Percentiles rank a stretch among this genome's conserved stretches.
These are phyloP conservation scores for Rhynchosporium graminicola DNA, from an alignment of 2,329 filamentous ascomycete species.

Conservation along the genomic window DNA sequence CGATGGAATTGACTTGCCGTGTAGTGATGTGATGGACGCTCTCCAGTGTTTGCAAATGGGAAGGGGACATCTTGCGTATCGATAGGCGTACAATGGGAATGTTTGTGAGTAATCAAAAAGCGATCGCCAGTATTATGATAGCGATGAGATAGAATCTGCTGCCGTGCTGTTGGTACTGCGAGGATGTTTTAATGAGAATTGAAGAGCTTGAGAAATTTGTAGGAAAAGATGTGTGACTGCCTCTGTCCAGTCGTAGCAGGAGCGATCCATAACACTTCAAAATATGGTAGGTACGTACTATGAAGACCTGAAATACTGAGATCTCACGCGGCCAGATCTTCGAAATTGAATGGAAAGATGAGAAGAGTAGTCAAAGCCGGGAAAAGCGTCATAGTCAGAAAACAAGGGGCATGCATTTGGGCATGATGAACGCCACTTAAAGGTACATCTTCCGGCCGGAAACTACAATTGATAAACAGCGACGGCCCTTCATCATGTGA, in stretches of 20 bases:
- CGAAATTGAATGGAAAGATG: not conserved
- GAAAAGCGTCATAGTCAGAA: conserved; percentile 14
- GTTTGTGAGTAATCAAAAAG: not conserved
- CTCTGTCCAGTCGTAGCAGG: not conserved
- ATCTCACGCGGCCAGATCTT: not conserved
- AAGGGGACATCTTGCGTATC: not conserved
- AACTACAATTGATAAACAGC: conserved; percentile 15
- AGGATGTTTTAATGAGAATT: not conserved
- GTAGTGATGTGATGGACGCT: not conserved
- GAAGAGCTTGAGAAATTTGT: not conserved
- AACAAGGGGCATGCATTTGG: conserved; percentile 5
- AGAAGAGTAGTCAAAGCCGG: not conserved
- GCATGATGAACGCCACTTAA: conserved; percentile 18
- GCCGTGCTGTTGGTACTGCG: conserved; percentile 3
- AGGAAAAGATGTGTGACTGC: too few relatives aligned
- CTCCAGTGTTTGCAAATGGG: not conserved
- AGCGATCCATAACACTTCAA: not conserved
- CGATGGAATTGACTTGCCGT: not conserved
- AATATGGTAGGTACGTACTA: too few relatives aligned
- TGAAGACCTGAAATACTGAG: too few relatives aligned
- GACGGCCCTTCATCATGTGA: conserved; percentile 6
- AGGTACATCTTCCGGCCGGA: conserved; percentile 10
- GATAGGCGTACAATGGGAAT: not conserved
- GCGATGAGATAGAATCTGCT: conserved; percentile 2
- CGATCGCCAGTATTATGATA: not conserved